Evolutionary conservation across 2,329 filamentous ascomycete species (phyloP), one percentile per base, ranked within the genome.

Genomic region (Colletotrichum spaethianum): DNA sequence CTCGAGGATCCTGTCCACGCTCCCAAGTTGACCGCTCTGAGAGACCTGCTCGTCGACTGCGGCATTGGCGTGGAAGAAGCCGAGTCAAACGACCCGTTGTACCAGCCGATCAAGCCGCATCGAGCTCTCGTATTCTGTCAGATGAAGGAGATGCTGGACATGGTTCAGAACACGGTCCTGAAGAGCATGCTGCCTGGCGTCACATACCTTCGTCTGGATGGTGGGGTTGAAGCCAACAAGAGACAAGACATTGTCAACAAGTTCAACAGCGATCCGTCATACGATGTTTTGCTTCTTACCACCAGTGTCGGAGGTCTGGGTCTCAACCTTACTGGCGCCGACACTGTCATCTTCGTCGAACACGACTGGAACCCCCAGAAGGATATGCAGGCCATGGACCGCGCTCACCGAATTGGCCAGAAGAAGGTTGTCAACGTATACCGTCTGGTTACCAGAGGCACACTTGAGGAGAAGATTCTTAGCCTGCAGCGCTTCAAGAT

Each of bases 371-470:
- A 99, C 80, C 96, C 96, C 40, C 96, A 99, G 81, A 98, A 98
- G 82, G 96, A 99, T 83, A 90, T 99, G 76, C 96, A 99, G 80
- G 96, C 96, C 76, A 99, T 99, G 96, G 96, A 99, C 80, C 94
- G 96, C 72, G 96, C 96, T 11, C 96, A 99, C 86, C 92, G 96
- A 77, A 98, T 99, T 78, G 96, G 96, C 2, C 96, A 99, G 86
- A 99, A 99, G 91, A 99, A 98, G 89, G 96, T 98, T 46, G 96
- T 99, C 76, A 99, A 99, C 79, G 96, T 99, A 20, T 99, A 99
- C 83, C 94, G 96, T 31, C 88, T 99, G 75, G 96, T 99, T 78
- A 99, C 96, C 7, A 90, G 96, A 76, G 96, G 96, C 74, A 99
- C 97, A 2, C 85, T 99, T 60, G 96, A 99, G 83, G 96, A 99